phyloP scores from a whole-genome alignment of 164 flowering plant species.

The Chimonanthus salicifolius region DNA sequence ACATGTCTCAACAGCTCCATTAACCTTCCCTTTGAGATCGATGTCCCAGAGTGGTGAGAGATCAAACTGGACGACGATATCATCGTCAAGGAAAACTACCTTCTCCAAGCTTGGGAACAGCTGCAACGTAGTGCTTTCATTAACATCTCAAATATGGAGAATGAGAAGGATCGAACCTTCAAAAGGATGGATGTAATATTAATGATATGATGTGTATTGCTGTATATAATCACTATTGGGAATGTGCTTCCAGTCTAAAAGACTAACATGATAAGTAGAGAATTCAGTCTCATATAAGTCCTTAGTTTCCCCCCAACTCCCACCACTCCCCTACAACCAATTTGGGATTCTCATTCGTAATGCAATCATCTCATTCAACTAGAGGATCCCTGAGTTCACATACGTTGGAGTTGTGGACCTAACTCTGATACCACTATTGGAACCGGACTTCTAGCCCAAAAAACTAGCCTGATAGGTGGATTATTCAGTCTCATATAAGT shows the following conservation, averaged over 20 bases:
- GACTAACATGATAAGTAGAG: too few relatives aligned
- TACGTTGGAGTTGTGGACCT: too few relatives aligned
- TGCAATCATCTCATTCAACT: too few relatives aligned
- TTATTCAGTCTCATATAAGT: too few relatives aligned
- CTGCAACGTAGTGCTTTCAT: slow-evolving; percentile 36
- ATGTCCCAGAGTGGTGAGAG: slow-evolving; percentile 91
- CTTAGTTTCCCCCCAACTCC: neutral
- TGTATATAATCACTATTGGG: neutral
- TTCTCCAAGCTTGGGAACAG: slow-evolving; percentile 82
- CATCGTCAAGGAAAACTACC: slow-evolving; percentile 93
- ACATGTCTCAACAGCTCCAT: slow-evolving; percentile 98
- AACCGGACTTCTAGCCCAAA: too few relatives aligned
- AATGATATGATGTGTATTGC: neutral
- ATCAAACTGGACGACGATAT: slow-evolving; percentile 85
- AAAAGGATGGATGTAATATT: neutral
- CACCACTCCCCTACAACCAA: neutral
- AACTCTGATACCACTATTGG: too few relatives aligned
- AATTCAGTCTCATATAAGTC: neutral
- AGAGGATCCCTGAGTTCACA: neutral
- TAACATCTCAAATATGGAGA: neutral
- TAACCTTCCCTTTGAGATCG: slow-evolving; percentile 83
- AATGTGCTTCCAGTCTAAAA: neutral
- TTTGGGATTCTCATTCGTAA: neutral
- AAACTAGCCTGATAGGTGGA: too few relatives aligned
- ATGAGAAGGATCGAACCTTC: neutral